Evolutionary conservation across 371 early-diverging fungal genomes (phyloP), one percentile per base, ranked within the genome.

Genomic region (Capillidium heterosporum): DNA sequence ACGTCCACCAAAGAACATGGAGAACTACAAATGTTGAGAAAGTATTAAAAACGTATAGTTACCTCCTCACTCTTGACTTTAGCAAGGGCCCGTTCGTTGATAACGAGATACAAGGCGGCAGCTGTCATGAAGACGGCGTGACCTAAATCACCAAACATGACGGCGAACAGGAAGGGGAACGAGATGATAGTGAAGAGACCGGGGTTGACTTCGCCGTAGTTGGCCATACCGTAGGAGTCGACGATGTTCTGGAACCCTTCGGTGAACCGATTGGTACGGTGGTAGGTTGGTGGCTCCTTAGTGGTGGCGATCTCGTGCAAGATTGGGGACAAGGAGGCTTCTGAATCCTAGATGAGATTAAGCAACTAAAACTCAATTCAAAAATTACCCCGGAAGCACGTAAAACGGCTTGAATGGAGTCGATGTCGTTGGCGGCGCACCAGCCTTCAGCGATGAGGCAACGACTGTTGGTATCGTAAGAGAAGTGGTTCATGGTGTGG

Each of bases 71-170:
- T 73, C 61, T 81, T 76, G 35, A 74, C 74, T 63, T 74, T 75
- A 57, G 72, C 70, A 56, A 95, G 68, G 63, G 77, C 73, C 65
- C 81, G 77, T 73, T 98, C 97, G 61, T 84, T 80, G 21, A 78
- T n/a, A 48, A 84, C 78, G 57, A 97, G 68, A 62, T 83, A 89
- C 1, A 82, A 66, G 2, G 84, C 92, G 56, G 76, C 65, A 23
- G 87, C 62, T 7, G 91, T 66, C 70, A 97, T 77, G 49, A 98
- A 60, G 54, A 91, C 64, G 17, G 98, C 99, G 64, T 99, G 99
- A 28, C 98, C 98, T 44, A 98, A 78, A 74, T 99, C 99, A 59
- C 99, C 99, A 81, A 99, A 99, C 99, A 99, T 99, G 58, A 96
- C 84, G 40, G 99, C 99, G 74, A 99, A 99, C 56, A 99, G 66